Evolutionary conservation across 106 monocot species (phyloP).

Genomic region (Phalaenopsis aphrodite): DNA sequence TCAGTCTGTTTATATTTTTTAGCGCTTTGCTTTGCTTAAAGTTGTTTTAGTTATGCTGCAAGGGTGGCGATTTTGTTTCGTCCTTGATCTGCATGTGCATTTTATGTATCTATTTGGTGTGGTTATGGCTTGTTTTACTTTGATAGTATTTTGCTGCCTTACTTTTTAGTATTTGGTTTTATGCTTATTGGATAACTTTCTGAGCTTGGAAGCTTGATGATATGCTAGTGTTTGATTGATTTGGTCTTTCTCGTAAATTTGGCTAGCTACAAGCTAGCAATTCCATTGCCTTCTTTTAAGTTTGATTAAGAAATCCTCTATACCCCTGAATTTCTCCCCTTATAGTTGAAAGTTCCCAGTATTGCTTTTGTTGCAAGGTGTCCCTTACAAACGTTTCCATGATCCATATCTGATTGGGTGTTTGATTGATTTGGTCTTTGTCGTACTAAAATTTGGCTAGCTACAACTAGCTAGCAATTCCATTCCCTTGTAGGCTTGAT

Average conservation of each 20-base stretch:
- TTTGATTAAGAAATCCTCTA: neutral
- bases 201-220: neutral
- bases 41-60: neutral
- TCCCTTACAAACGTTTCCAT: neutral
- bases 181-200: neutral
- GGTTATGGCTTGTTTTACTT: neutral
- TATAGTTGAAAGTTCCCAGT: neutral
- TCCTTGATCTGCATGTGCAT: neutral
- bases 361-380: neutral
- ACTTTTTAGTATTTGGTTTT: neutral
- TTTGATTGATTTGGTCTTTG: neutral
- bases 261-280: neutral
- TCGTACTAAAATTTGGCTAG: neutral
- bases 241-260: neutral
- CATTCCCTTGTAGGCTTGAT: neutral
- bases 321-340: neutral
- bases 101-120: neutral
- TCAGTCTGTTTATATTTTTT: neutral
- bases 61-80: neutral
- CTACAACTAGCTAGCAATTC: neutral
- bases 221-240: neutral
- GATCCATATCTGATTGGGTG: too few relatives aligned
- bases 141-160: neutral
- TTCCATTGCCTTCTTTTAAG: neutral
- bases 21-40: neutral